Evolutionary conservation across 1,139 yeast species (phyloP), one percentile per base, ranked within the genome.

Genomic region (Candida sp.): DNA sequence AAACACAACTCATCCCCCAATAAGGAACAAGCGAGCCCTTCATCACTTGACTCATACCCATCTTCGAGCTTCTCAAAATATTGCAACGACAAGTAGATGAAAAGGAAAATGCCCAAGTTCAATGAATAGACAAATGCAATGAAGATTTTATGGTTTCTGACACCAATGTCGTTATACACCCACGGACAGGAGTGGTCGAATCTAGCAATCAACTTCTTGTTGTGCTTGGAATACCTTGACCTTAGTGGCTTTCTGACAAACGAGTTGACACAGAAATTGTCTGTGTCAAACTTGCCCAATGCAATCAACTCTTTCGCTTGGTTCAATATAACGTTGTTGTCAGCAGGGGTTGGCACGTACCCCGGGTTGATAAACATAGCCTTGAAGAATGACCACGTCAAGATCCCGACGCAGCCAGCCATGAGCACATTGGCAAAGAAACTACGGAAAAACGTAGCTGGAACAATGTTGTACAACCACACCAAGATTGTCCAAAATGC

Each of bases 101-200:
- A 84, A 3, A 75, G 35, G 0, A 78, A 49, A 38, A 90, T 81
- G 1, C 86, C 85, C 1, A 76, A 17, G 51, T 79, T 78, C 42
- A 93, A 73, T 0, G 84, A 67, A 37, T 86, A 62, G 11, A 87
- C 78, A 66, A 90, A 94, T 8, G 83, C 72, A 60, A 89, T 70
- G 64, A 93, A 93, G 3, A 84, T 62, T 61, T 93, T 90, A 65
- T 94, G 98, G 65, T 93, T 94, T 58, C 96, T 77, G n/a, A 91
- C 83, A 0, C 97, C 98, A 58, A 94, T 77, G 53, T 92, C 96
- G 63, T 93, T 94, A 66, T 84, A 88, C 5, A 89, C 83, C 99
- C 99, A 94, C 0, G 98, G 98, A 68, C 99, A 94, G 59, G 84
- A 90, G 69, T 94, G 99, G 65, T 94, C 98, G 63, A 88, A 91